Percentiles rank a stretch among this genome's conserved stretches.
Conservation (phyloP, 1,284 basidiomycete species). For the Meripilus lineatus region DNA sequence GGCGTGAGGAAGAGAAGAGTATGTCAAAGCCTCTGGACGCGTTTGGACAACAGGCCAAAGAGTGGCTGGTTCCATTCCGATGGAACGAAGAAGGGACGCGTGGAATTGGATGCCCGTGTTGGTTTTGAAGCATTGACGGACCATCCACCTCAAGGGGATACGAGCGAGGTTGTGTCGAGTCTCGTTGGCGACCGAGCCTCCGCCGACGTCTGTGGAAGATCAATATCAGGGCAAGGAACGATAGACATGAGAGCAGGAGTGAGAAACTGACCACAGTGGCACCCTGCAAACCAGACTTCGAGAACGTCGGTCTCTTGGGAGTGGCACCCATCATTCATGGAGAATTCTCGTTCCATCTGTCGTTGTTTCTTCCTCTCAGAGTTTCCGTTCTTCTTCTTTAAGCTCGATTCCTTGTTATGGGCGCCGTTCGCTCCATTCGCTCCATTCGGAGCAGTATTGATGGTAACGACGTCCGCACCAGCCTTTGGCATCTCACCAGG, state of each 20-base stretch:
- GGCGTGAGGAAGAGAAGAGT: slow-evolving; percentile 1
- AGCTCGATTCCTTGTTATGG: not conserved
- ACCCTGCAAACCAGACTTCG: slow-evolving; percentile 27
- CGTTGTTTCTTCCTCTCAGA: slow-evolving; percentile 2
- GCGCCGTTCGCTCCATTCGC: slow-evolving; percentile 2
- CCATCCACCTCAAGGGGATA: slow-evolving; percentile 64
- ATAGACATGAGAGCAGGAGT: not conserved
- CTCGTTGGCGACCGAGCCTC: slow-evolving; percentile 44
- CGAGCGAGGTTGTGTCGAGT: slow-evolving; percentile 49
- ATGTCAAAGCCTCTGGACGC: slow-evolving; percentile 26
- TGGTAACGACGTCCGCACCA: slow-evolving; percentile 25
- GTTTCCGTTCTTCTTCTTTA: not conserved
- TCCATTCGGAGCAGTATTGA: not conserved
- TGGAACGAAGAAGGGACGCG: slow-evolving; percentile 35
- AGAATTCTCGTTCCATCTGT: slow-evolving; percentile 9
- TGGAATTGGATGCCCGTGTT: slow-evolving; percentile 35
- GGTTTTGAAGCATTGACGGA: slow-evolving; percentile 48
- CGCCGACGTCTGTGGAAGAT: slow-evolving; percentile 41
- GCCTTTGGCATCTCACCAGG: slow-evolving; percentile 31
- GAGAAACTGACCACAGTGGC: slow-evolving; percentile 17
- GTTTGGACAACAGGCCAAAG: slow-evolving; percentile 35
- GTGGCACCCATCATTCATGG: slow-evolving; percentile 6
- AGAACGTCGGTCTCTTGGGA: slow-evolving; percentile 19
- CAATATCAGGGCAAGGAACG: not conserved
- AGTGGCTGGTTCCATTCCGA: slow-evolving; percentile 43